These are phyloP conservation scores for Leucogyrophana mollusca DNA, from an alignment of 768 basidiomycete genomes.

Conservation along the genomic window DNA sequence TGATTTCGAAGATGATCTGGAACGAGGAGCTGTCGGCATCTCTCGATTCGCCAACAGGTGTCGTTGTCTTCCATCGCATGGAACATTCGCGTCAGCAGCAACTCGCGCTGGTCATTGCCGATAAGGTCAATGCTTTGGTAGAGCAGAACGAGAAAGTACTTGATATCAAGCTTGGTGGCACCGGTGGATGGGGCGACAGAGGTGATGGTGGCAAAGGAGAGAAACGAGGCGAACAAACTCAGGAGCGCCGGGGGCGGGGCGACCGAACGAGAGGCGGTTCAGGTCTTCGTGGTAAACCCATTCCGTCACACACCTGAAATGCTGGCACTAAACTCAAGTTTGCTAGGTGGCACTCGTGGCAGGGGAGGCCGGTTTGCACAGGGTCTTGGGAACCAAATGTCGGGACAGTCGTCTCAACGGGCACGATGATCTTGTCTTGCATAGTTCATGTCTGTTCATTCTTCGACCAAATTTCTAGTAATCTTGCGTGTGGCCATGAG, in stretches of 20 bases:
- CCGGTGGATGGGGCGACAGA: constrained; percentile 62
- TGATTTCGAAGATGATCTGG: constrained; percentile 99
- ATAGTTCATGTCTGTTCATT: too few relatives aligned
- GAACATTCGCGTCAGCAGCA: constrained; percentile 88
- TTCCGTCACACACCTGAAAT: constrained; percentile 1
- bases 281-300: constrained; percentile 50
- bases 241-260: constrained; percentile 74
- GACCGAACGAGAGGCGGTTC: constrained; percentile 56
- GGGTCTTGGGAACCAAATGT: constrained; percentile 81
- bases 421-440: constrained; percentile 15
- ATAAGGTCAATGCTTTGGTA: constrained; percentile 81
- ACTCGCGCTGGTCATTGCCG: constrained; percentile 84
- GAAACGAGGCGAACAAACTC: constrained; percentile 76
- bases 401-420: constrained; percentile 28
- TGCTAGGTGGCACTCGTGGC: constrained; percentile 61
- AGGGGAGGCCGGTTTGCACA: constrained; percentile 82
- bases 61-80: constrained; percentile 90
- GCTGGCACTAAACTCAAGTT: background rate
- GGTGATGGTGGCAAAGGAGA: constrained; percentile 71
- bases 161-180: constrained; percentile 78
- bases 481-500: too few relatives aligned
- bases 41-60: constrained; percentile 85
- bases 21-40: constrained; percentile 92
- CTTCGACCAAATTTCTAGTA: too few relatives aligned
- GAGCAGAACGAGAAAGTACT: constrained; percentile 92